Evolutionary conservation across 1,284 basidiomycete genomes (phyloP).

Genomic region (Phellopilus nigrolimitatus): DNA sequence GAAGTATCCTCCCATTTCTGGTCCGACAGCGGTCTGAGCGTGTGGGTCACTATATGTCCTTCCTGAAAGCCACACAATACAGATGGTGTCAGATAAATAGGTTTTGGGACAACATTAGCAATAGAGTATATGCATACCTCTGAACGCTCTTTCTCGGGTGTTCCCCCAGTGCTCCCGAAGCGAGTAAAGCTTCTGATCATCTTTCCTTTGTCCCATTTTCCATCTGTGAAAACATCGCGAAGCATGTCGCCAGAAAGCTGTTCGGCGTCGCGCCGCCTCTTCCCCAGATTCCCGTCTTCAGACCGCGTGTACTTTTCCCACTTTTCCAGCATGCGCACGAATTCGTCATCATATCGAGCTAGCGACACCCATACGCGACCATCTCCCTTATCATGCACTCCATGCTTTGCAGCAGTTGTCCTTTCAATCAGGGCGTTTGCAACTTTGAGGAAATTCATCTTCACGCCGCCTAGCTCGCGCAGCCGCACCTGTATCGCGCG

Average conservation of each 20-base stretch:
- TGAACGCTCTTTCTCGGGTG: constrained; percentile 31
- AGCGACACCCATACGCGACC: constrained; percentile 68
- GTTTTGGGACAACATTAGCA: constrained; percentile 1
- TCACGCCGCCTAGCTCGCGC: constrained; percentile 47
- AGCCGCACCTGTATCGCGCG: constrained; percentile 54
- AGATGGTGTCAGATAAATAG: background rate
- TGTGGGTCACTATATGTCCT: constrained; percentile 39
- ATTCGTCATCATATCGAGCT: constrained; percentile 69
- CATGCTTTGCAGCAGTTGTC: constrained; percentile 32
- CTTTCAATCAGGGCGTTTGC: constrained; percentile 51
- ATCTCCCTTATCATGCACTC: constrained; percentile 23
- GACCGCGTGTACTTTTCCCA: constrained; percentile 54
- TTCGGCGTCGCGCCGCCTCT: constrained; percentile 34
- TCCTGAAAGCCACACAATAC: constrained; percentile 28
- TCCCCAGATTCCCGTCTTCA: constrained; percentile 37
- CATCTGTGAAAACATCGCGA: constrained; percentile 43
- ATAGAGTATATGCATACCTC: constrained; percentile 20
- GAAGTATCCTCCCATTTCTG: constrained; percentile 41
- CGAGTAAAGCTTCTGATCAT: constrained; percentile 74
- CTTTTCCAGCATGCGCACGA: constrained; percentile 55
- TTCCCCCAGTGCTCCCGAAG: constrained; percentile 40
- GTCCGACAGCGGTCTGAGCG: constrained; percentile 40
- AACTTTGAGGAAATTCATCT: constrained; percentile 47
- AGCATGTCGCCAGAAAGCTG: constrained; percentile 35
- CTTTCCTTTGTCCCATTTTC: constrained; percentile 65